Evolutionary conservation across 495 filamentous ascomycete genomes (phyloP), one percentile per base, ranked within the genome.

Genomic region (Halenospora varia): DNA sequence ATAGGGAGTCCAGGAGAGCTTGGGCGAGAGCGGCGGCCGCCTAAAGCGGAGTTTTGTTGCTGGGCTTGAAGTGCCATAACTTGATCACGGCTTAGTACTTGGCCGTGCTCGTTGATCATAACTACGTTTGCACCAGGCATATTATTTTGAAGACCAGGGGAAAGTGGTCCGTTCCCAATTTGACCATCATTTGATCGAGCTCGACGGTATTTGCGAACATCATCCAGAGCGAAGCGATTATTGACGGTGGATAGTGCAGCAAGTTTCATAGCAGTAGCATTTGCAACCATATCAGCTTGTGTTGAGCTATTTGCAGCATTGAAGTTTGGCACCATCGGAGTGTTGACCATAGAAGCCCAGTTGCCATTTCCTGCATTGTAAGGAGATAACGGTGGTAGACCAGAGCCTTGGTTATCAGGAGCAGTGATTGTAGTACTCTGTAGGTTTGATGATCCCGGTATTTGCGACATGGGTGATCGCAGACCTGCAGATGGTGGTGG

Each of bases 311-410:
- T 62, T 76, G 58, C 73, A 77, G 76, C 66, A 72, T 84, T 75
- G 70, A 98, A 98, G 51, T 82, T 92, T 4, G 90, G 74, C 22
- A 90, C 90, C 89, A 97, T 96, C 1, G 94, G 94, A 2, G 94
- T 98, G 75, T 96, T 97, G 60, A 92, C 86, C 88, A 96, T 94
- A 22, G 94, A 97, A 29, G 95, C 94, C 94, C 94, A 98, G 78
- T 92, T 97, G 35, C 89, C 89, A 68, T 89, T 88, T 48, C 82
- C 83, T 55, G 86, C 76, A 60, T 84, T 84, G 69, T 96, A 97
- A 0, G 94, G 94, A 15, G 94, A 97, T 48, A 98, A 80, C 62
- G 96, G 72, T 11, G 92, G 90, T 49, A 96, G 76, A 44, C 93
- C 91, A 6, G 68, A 57, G 39, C 73, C 65, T 42, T 78, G 73